Evolutionary conservation across 2,329 filamentous ascomycete species (phyloP).

Genomic region (Xylaria sp.): DNA sequence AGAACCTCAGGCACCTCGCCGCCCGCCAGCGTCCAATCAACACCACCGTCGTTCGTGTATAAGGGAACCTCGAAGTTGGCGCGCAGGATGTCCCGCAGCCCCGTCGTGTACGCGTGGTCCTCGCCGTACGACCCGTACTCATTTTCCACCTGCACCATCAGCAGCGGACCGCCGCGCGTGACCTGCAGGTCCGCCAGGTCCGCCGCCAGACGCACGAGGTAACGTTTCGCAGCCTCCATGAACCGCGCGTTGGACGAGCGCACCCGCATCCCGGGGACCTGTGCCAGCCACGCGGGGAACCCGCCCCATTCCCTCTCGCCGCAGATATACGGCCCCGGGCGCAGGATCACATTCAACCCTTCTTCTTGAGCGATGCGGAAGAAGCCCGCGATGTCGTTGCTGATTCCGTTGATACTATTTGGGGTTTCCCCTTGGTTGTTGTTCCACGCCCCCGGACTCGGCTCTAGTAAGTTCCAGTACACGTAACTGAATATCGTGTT

Average conservation of each 20-base stretch:
- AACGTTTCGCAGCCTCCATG: conserved; percentile 45
- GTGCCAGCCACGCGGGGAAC: conserved; percentile 52
- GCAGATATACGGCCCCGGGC: conserved; percentile 56
- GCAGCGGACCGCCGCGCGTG: conserved; percentile 51
- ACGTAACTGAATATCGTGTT: conserved; percentile 59
- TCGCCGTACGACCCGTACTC: conserved; percentile 57
- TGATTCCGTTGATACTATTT: not conserved
- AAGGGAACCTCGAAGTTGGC: conserved; percentile 50
- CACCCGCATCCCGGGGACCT: conserved; percentile 48
- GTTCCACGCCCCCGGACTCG: conserved; percentile 47
- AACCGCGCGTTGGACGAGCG: conserved; percentile 49
- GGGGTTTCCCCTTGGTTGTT: conserved; percentile 17
- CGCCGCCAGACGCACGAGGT: conserved; percentile 47
- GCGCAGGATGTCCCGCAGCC: conserved; percentile 49
- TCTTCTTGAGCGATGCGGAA: conserved; percentile 54
- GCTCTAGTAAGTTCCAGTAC: conserved; percentile 57
- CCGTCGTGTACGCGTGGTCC: conserved; percentile 51
- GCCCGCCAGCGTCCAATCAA: conserved; percentile 49
- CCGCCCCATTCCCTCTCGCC: conserved; percentile 57
- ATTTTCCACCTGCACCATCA: conserved; percentile 59
- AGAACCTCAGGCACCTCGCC: conserved; percentile 52
- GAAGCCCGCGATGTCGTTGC: conserved; percentile 56
- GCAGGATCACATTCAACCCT: conserved; percentile 52
- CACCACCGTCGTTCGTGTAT: conserved; percentile 57
- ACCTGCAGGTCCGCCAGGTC: conserved; percentile 46